Conservation (phyloP, 805 yeast genomes). For the Sungouiella thailandica region DNA sequence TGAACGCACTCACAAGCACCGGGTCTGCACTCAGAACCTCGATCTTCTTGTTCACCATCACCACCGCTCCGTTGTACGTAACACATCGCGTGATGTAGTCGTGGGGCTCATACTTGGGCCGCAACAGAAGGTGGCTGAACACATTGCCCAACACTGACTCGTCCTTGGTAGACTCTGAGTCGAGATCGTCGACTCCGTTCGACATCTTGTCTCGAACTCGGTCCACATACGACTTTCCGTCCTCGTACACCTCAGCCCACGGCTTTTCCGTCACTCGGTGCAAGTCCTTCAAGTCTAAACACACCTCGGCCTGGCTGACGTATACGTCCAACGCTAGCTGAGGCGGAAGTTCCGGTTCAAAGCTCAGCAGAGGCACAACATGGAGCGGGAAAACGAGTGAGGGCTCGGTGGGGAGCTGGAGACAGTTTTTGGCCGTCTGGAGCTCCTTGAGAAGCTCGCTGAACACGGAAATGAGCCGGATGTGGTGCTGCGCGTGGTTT, state of each 20-base stretch:
- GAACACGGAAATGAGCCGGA: conserved; percentile 21
- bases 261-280: conserved; percentile 50
- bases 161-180: no score
- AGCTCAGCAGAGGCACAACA: conserved; percentile 29
- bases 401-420: conserved; percentile 49
- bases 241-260: conserved; percentile 52
- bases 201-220: conserved; percentile 51
- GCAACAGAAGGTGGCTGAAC: conserved; percentile 23
- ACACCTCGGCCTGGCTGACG: conserved; percentile 56
- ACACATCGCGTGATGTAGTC: conserved; percentile 57
- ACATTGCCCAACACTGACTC: conserved; percentile 17
- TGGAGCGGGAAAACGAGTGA: conserved; percentile 55
- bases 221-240: conserved; percentile 54
- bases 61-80: conserved; percentile 56
- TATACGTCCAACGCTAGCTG: conserved; percentile 52
- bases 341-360: conserved; percentile 45
- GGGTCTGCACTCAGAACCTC: conserved; percentile 68
- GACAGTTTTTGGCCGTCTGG: conserved; percentile 20
- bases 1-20: conserved; percentile 52
- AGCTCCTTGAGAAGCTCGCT: conserved; percentile 20
- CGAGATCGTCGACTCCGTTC: conserved; percentile 8
- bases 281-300: conserved; percentile 54
- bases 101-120: conserved; percentile 31
- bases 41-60: conserved; percentile 53
- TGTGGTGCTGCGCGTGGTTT: conserved; percentile 12